Base-by-base conservation (phyloP, 2,329 filamentous ascomycete species). In the Aureobasidium sp. region DNA sequence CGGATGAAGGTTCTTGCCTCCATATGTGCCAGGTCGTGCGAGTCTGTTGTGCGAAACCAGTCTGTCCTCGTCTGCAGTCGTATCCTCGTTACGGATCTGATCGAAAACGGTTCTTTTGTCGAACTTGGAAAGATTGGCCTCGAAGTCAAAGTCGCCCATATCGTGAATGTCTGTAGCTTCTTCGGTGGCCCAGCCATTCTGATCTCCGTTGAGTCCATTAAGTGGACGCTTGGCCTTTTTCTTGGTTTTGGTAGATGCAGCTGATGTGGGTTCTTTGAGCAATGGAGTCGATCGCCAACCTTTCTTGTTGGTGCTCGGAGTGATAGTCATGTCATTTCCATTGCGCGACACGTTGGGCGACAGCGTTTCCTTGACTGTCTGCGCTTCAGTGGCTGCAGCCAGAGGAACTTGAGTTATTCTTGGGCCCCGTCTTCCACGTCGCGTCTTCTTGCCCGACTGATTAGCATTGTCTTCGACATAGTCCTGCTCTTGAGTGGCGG, bases 141-240 rank as follows among this genome's bases (percentile, higher is more conserved):
- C 87, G 70, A 97, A 97, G 74, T 97, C 93, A 69, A 97, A 97
- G 65, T 97, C 94, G 12, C 89, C 90, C 80, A 94, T 84, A 71
- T 95, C 93, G 75, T 93, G 90, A 26, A 94, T 90, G 71, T 97
- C 94, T 0, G 91, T 97, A 26, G 93, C 92, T 70, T 97, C 93
- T 71, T 97, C 94, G 0, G 93, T 97, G 4, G 90, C 92, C 92
- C 93, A 97, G 3, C 91, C 93, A 72, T 91, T 95, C 47, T 90
- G 75, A 41, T 66, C 63, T 60, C 82, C 78, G 34, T 34, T 34
- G 62, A 84, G 81, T 75, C 66, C 75, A 71, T 74, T 74, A 63
- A 77, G 78, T 66, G 80, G 79, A 32, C 78, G 78, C 61, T 78
- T 77, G 34, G 71, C 73, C 68, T 76, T 77, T 63, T 72, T 75